Percentiles rank a stretch among this genome's conserved stretches.
These are phyloP conservation scores for Bipolaris zeicola DNA, from an alignment of 2,329 filamentous ascomycete genomes.

Conservation along the genomic window DNA sequence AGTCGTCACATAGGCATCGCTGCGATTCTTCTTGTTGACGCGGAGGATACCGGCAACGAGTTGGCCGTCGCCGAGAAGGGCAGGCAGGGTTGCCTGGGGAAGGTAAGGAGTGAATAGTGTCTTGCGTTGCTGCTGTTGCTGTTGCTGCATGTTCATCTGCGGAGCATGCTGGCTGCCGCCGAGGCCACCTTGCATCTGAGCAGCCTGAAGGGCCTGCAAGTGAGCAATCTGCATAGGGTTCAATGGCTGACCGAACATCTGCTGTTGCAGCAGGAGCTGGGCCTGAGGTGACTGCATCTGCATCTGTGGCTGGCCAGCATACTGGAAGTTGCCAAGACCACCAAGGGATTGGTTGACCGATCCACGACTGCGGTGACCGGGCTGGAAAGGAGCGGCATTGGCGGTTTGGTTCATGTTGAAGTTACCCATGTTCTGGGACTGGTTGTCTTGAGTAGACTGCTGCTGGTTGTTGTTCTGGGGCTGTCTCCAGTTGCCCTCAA, in stretches of 20 bases:
- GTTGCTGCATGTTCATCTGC: conserved; percentile 68
- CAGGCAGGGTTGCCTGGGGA: conserved; percentile 90
- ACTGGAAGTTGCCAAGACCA: conserved; percentile 85
- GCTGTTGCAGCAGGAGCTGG: conserved; percentile 81
- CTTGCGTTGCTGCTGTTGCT: conserved; percentile 96
- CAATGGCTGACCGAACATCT: conserved; percentile 86
- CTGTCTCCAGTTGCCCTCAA: conserved; percentile 97
- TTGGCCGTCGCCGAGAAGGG: conserved; percentile 86
- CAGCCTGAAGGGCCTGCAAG: conserved; percentile 88
- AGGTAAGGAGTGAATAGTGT: conserved; percentile 98
- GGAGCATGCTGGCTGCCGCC: conserved; percentile 70
- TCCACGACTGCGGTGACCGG: conserved; percentile 82
- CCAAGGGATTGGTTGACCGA: conserved; percentile 86
- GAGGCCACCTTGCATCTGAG: conserved; percentile 77
- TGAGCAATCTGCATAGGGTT: conserved; percentile 88
- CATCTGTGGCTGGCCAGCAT: conserved; percentile 82
- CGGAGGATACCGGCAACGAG: conserved; percentile 95
- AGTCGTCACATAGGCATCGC: conserved; percentile 95
- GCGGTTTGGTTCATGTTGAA: conserved; percentile 74
- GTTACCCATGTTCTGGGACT: conserved; percentile 60
- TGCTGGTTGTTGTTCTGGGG: conserved; percentile 61
- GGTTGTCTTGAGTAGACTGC: conserved; percentile 55
- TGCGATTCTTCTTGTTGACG: conserved; percentile 99
- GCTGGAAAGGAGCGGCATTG: conserved; percentile 79
- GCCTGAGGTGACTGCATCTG: conserved; percentile 77